Conservation (phyloP, 2,329 filamentous ascomycete genomes). For the Bipolaris sorokiniana region DNA sequence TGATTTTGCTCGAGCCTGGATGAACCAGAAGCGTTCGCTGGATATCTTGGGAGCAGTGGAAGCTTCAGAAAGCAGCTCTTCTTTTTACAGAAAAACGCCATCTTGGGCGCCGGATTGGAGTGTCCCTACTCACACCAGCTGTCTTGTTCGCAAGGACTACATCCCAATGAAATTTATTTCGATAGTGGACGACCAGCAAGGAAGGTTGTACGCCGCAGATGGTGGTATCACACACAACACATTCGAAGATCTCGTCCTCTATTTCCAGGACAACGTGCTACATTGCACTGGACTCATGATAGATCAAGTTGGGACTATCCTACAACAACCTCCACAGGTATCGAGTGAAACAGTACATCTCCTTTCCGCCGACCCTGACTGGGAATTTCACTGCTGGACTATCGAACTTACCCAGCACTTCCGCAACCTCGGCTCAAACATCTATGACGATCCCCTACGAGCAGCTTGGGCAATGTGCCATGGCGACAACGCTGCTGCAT, state of each 20-base stretch:
- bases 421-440: no score
- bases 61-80: neutral
- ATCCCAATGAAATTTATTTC: neutral
- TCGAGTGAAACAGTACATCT: neutral
- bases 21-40: neutral
- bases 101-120: constrained; percentile 1
- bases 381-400: neutral
- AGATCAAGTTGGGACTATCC: neutral
- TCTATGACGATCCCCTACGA: neutral
- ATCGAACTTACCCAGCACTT: neutral
- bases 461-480: constrained; percentile 1
- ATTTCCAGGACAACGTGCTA: neutral
- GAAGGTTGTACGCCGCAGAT: neutral
- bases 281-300: neutral
- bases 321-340: neutral
- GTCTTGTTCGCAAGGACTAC: neutral
- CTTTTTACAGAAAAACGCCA: neutral
- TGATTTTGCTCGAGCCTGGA: neutral
- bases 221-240: neutral
- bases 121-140: neutral
- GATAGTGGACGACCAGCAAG: neutral
- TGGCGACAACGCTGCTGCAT: neutral
- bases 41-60: neutral
- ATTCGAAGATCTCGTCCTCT: neutral
- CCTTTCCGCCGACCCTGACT: neutral